A percentile compares a stretch with the other conserved stretches of the same genome.
Conservation (phyloP, 192 early-diverging fungal genomes). For the Coemansia sp. region DNA sequence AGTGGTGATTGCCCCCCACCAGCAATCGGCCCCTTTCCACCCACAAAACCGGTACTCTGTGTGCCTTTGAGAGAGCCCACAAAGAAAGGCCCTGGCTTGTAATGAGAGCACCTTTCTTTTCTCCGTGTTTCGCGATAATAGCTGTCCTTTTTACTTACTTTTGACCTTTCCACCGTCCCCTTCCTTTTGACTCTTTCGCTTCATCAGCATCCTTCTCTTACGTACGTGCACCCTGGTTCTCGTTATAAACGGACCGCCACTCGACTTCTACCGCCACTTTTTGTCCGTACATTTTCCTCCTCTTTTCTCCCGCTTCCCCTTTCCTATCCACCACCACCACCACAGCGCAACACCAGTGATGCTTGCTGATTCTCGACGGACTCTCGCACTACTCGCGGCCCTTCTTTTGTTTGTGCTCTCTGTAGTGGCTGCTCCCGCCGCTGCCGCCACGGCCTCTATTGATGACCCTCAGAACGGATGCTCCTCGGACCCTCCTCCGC, state of each 20-base stretch:
- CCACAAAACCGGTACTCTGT: neutral
- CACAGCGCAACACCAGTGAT: neutral
- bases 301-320: neutral
- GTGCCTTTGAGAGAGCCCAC: neutral
- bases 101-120: neutral
- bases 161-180: neutral
- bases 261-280: neutral
- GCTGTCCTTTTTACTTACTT: neutral
- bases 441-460: neutral
- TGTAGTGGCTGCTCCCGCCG: neutral
- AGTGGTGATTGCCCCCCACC: neutral
- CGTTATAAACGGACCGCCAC: neutral
- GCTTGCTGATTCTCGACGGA: neutral
- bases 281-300: neutral
- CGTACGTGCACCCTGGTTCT: neutral
- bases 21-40: neutral
- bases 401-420: conserved; percentile 4
- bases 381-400: neutral
- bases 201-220: neutral
- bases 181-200: neutral
- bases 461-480: conserved; percentile 15
- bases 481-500: conserved; percentile 7
- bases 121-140: neutral
- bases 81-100: neutral
- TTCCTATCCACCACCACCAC: neutral